Evolutionary conservation across 306 rosid genomes (phyloP).

Genomic region (Pterocarpus santalinus): DNA sequence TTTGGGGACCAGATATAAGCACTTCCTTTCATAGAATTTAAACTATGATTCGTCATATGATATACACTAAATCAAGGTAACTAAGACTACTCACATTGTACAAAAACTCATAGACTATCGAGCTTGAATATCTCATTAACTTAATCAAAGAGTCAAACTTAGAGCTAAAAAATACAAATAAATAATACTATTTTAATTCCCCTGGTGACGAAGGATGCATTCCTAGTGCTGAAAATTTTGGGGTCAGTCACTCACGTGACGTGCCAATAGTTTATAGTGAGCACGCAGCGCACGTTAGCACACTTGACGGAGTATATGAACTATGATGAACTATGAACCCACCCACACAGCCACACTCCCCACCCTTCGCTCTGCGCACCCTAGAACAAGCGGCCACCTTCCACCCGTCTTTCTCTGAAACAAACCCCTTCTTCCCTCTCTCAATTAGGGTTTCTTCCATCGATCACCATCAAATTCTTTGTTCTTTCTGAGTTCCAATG

Average conservation of each 20-base stretch:
- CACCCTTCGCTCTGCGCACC: background rate
- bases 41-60: too few relatives aligned
- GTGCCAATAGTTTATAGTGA: background rate
- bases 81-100: too few relatives aligned
- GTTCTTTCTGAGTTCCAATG: slow-evolving; percentile 44
- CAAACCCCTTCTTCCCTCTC: background rate
- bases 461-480: background rate
- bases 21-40: too few relatives aligned
- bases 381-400: slow-evolving; percentile 16
- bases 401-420: background rate
- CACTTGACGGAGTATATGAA: slow-evolving; percentile 42
- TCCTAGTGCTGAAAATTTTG: background rate
- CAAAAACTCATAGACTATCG: too few relatives aligned
- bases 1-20: too few relatives aligned
- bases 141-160: too few relatives aligned
- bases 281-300: slow-evolving; percentile 39
- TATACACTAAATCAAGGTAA: too few relatives aligned
- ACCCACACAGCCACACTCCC: background rate
- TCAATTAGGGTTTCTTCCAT: slow-evolving; percentile 40
- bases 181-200: background rate
- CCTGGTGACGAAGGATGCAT: background rate
- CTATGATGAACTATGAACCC: background rate
- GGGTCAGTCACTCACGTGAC: slow-evolving; percentile 8
- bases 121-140: too few relatives aligned
- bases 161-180: too few relatives aligned